Conservation (phyloP, 1,284 basidiomycete species). For the Trichosporon sp. region DNA sequence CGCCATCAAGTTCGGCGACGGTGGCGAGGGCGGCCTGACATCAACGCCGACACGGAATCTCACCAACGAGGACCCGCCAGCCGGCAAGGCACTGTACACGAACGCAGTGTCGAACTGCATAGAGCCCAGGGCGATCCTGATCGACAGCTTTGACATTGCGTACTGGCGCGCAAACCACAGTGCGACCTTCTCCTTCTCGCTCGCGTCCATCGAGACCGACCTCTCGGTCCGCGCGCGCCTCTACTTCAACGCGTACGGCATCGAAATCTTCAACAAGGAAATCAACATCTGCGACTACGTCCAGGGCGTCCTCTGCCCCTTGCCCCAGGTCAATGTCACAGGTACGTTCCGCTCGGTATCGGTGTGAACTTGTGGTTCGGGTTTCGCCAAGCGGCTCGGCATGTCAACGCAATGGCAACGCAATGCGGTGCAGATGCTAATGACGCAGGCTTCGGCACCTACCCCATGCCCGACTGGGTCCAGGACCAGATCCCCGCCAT, state of each 20-base stretch:
- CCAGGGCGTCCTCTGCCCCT: slow-evolving; percentile 77
- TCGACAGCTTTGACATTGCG: slow-evolving; percentile 76
- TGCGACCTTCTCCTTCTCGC: slow-evolving; percentile 47
- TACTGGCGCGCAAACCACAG: slow-evolving; percentile 58
- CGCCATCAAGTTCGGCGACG: slow-evolving; percentile 19
- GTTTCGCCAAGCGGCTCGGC: neutral
- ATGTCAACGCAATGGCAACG: neutral
- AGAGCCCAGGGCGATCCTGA: slow-evolving; percentile 73
- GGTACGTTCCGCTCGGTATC: slow-evolving; percentile 56
- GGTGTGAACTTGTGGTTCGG: neutral
- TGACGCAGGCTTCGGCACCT: slow-evolving; percentile 64
- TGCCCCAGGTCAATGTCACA: slow-evolving; percentile 82
- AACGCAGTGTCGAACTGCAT: slow-evolving; percentile 86
- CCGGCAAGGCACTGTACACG: slow-evolving; percentile 58
- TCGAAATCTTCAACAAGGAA: slow-evolving; percentile 72
- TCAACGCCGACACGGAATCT: slow-evolving; percentile 11
- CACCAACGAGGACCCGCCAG: neutral
- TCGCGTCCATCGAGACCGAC: slow-evolving; percentile 61
- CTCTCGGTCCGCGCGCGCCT: slow-evolving; percentile 77
- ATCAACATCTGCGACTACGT: slow-evolving; percentile 72
- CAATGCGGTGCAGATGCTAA: neutral
- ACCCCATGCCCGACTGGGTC: slow-evolving; percentile 66
- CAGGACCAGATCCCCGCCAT: slow-evolving; percentile 69
- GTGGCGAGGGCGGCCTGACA: neutral
- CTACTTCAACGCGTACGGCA: slow-evolving; percentile 78